Evolutionary conservation across 805 yeast species (phyloP), one percentile per base, ranked within the genome.

Genomic region (Ogataea ramenticola): DNA sequence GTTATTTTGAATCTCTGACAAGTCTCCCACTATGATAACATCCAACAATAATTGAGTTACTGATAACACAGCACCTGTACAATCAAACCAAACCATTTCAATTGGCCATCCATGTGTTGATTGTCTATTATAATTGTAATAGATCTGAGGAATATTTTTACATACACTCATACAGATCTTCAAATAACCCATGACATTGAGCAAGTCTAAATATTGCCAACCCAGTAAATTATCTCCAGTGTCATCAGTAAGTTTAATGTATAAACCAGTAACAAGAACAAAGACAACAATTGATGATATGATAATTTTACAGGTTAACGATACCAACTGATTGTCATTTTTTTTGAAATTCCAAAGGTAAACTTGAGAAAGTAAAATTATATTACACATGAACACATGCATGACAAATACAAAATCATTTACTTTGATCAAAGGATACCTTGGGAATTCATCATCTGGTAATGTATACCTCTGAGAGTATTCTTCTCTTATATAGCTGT

Each of bases 41-140:
- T 64, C 68, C 20, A 61, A 41, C 1, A 53, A 35, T 21, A 64
- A 48, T 44, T 64, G 68, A 4, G 49, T 24, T 24, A 64, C 51
- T 1, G 68, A 62, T 6, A 60, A 40, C 2, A 51, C 17, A 3
- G 65, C 61, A 12, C 69, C 69, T 19, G 36, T 21, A 17, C 55
- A 52, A 34, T 64, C 67, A 4, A 64, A 45, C 57, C 62, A 64
- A 16, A 64, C 49, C 64, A 64, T 60, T 38, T 52, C 39, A 15
- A 64, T 56, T 10, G 68, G 68, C 68, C 68, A 64, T 9, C 67
- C 67, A 43, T 62, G 66, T 1, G 68, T 64, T 1, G 67, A 62
- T 41, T 64, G 57, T 36, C 68, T 50, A 27, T 53, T 49, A 43
- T 57, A 60, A 40, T 62, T 64, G 49, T 64, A 64, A 8, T 55